Evolutionary conservation across 164 flowering plant species (phyloP).

Genomic region (Umbilicus rupestris): DNA sequence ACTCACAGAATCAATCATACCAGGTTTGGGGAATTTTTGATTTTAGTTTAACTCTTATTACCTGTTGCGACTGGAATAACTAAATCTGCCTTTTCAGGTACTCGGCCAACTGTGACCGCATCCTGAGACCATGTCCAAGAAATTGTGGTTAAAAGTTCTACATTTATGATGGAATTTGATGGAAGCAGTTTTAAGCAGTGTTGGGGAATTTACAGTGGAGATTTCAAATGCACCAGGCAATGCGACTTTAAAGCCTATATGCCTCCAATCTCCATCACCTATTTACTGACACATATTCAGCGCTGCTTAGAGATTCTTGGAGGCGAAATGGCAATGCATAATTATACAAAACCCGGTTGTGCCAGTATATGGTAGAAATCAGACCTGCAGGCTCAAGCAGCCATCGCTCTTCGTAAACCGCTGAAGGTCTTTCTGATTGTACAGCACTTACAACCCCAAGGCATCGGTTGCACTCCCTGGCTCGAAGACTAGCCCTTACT

Average conservation of each 20-base stretch:
- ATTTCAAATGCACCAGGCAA: constrained; percentile 71
- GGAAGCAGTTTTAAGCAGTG: background rate
- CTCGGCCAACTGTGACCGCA: constrained; percentile 67
- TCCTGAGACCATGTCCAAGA: constrained; percentile 24
- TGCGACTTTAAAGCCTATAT: constrained; percentile 57
- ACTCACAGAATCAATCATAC: background rate
- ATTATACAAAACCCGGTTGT: no score
- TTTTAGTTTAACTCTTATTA: constrained; percentile 12
- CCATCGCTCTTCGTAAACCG: constrained; percentile 40
- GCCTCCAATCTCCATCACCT: constrained; percentile 86
- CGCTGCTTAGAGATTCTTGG: background rate
- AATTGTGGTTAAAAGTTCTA: background rate
- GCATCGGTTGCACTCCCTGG: constrained; percentile 14
- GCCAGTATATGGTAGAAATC: background rate
- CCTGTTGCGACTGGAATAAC: constrained; percentile 95
- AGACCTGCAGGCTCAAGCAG: constrained; percentile 65
- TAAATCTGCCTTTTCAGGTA: constrained; percentile 71
- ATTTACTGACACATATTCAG: background rate
- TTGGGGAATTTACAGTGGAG: constrained; percentile 46
- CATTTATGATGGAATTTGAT: background rate
- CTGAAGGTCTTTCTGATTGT: constrained; percentile 17
- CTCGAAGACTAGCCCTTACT: background rate
- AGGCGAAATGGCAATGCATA: no score
- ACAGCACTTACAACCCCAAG: constrained; percentile 23
- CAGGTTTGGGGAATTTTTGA: background rate